Conservation (phyloP, 345 rosid genomes). For the Ceriops tagal region DNA sequence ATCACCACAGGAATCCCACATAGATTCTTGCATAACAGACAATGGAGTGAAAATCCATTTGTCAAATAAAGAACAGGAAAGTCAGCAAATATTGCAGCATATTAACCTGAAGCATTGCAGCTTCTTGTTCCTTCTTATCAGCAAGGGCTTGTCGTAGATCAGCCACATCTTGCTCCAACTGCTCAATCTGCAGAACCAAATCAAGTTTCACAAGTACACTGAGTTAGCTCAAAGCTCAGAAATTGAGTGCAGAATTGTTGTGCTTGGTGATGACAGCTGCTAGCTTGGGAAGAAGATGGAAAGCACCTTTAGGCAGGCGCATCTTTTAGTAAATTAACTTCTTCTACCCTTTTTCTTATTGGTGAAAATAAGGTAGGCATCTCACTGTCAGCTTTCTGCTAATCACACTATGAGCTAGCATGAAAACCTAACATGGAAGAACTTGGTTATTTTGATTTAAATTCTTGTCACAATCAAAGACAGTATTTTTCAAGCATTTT, state of each 20-base stretch:
- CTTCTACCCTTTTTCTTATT: neutral
- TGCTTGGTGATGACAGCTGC: neutral
- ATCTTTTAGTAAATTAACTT: neutral
- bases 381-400: neutral
- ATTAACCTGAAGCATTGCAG: conserved; percentile 68
- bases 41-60: neutral
- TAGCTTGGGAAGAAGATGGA: conserved; percentile 10
- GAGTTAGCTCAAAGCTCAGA: conserved; percentile 17
- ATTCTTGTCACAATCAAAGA: neutral
- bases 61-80: neutral
- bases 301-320: neutral
- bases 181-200: conserved; percentile 56
- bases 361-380: neutral
- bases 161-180: conserved; percentile 59
- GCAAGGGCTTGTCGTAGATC: conserved; percentile 55
- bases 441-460: neutral
- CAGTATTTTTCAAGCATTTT: neutral
- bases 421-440: neutral
- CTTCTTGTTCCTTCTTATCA: conserved; percentile 87
- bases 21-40: conserved; percentile 2
- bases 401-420: too few relatives aligned
- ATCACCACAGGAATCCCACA: conserved; percentile 3
- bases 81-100: neutral
- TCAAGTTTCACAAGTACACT: conserved; percentile 15
- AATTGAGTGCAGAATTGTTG: neutral